Evolutionary conservation across 495 filamentous ascomycete species (phyloP).

Genomic region (Aspergillus mulundensis): DNA sequence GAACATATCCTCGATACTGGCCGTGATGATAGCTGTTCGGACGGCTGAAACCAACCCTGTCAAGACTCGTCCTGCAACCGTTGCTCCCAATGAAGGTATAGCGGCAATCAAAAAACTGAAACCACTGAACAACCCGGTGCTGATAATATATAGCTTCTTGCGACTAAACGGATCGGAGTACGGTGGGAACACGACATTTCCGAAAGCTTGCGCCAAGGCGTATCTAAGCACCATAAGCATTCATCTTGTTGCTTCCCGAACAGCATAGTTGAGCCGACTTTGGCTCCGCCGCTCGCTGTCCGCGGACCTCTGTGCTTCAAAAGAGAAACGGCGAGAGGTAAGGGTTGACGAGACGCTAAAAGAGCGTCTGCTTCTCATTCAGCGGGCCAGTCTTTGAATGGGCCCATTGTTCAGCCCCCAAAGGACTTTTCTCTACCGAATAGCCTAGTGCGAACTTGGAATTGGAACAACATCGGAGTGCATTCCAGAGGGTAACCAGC

Average conservation of each 20-base stretch:
- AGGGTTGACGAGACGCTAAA: neutral
- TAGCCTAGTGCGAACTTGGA: neutral
- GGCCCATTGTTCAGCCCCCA: neutral
- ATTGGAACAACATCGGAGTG: conserved; percentile 4
- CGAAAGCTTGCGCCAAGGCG: conserved; percentile 42
- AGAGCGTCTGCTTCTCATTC: neutral
- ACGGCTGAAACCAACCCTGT: conserved; percentile 44
- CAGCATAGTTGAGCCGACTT: conserved; percentile 10
- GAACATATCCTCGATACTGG: conserved; percentile 50
- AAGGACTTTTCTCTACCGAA: neutral
- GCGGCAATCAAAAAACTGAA: conserved; percentile 37
- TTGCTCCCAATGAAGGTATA: conserved; percentile 24
- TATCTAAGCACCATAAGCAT: conserved; percentile 19
- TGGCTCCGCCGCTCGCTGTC: neutral
- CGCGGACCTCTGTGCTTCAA: neutral
- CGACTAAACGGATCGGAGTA: conserved; percentile 46
- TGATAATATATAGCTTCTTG: conserved; percentile 38
- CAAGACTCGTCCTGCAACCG: conserved; percentile 33
- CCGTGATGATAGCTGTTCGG: conserved; percentile 39
- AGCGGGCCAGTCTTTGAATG: neutral
- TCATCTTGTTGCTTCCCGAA: conserved; percentile 1
- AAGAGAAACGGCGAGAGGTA: neutral
- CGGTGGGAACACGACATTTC: conserved; percentile 43
- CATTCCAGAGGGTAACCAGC: conserved; percentile 7
- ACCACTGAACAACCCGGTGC: conserved; percentile 30